Base-by-base conservation (phyloP, 2,329 filamentous ascomycete genomes). In the Aspergillus sp. region DNA sequence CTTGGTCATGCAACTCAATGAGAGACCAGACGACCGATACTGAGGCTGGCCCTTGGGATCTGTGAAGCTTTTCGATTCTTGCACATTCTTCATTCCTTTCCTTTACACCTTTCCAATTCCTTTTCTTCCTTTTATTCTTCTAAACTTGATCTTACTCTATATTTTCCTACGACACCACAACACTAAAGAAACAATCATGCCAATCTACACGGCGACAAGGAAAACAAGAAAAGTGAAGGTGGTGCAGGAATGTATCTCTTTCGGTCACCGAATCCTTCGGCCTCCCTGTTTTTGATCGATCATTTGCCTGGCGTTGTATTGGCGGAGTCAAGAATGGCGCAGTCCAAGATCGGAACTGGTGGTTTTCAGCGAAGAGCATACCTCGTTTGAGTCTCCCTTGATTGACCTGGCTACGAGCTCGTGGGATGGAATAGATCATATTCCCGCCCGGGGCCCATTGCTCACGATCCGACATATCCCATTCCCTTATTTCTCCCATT, bases 291-390 rank as follows among this genome's bases (percentile, higher is more conserved):
- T 66, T 66, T 66, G 64, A 68, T 69, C 71, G 63, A 68, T 73
- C 67, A 70, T 72, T 47, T 71, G 64, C 72, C 68, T 67, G 72
- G 73, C 72, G 73, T 75, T 75, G 69, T 69, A 74, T 72, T 70
- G 71, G 70, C 66, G 70, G 68, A 70, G 69, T 70, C 68, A 66
- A 65, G 65, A 72, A 69, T 63, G 70, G 72, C 69, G 69, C 72
- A 73, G 65, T 66, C 63, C 57, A 65, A 65, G 65, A 66, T 68
- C 61, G 69, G 72, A 70, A 67, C 60, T 60, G 60, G 68, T 67
- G 67, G 68, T 69, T 72, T 72, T 65, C 57, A 69, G 64, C 70
- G 58, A 66, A 62, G 65, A 65, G 63, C 62, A 65, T 61, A 54
- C 63, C 50, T 60, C 58, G 52, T 47, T 21, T 54, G 61, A 45